Base-by-base conservation (phyloP, 1,139 yeast genomes). In the Yamadazyma mexicana region DNA sequence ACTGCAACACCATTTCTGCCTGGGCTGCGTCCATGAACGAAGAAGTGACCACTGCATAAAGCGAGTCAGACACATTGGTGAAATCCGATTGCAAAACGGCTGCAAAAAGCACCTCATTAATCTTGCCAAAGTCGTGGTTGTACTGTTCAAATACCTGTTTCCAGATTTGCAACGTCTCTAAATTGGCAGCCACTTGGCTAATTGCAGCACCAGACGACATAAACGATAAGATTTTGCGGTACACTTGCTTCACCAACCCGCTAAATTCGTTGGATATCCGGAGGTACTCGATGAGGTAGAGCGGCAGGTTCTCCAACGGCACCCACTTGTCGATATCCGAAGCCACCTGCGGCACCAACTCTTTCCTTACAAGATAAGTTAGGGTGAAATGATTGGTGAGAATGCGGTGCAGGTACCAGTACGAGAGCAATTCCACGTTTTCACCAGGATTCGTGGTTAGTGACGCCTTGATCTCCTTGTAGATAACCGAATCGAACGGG, bases 1-100 rank as follows among this genome's bases (percentile, higher is more conserved):
- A 65, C 40, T 66, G 69, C n/a, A 63, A 27, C 3, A 46, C 24
- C 17, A 44, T 4, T 12, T 48, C 49, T 23, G 33, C 31, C 27
- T 47, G 48, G 4, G 26, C 12, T n/a, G 27, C 14, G 10, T 17
- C 22, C 5, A 34, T 9, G 17, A 33, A 11, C 4, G 23, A 8
- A 15, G 18, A 16, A 8, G 26, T 27, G 18, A 34, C 17, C 6
- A 27, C 30, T 5, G 14, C 3, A 12, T 34, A 34, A 5, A 27
- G 17, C n/a, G 12, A 24, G n/a, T 9, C 27, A 7, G 27, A 5
- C 11, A 24, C 27, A 24, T 5, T 11, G 27, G 8, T 7, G 7
- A 12, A 5, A 12, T 10, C 7, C 9, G 10, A 11, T 9, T 16
- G 29, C 16, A 26, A 26, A 5, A 34, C n/a, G n/a, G 17, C 22